These are phyloP conservation scores for Penicillium waksmanii DNA, from an alignment of 495 filamentous ascomycete genomes.

Conservation along the genomic window DNA sequence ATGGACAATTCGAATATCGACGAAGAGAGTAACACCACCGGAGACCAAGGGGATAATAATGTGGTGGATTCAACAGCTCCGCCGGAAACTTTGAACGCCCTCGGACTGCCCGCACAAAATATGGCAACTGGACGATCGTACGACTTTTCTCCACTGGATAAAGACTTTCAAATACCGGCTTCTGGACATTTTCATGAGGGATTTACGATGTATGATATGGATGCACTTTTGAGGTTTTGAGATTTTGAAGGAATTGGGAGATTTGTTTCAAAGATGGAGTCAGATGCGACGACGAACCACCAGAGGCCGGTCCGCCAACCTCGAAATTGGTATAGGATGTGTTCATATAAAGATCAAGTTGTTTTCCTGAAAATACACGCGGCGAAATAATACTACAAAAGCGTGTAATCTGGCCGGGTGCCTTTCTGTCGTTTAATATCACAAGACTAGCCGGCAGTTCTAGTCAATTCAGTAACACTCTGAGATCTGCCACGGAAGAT, in stretches of 20 bases:
- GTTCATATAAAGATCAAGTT: no score
- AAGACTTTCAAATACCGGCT: background rate
- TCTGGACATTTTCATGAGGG: background rate
- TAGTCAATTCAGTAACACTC: no score
- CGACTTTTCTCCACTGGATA: background rate
- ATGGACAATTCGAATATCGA: background rate
- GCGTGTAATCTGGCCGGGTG: no score
- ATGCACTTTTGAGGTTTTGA: slow-evolving; percentile 19
- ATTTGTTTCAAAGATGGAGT: background rate
- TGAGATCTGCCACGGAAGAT: no score
- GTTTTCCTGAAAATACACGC: no score
- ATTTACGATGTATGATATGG: slow-evolving; percentile 16
- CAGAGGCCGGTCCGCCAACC: no score
- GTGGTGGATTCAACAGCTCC: background rate
- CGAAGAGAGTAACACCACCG: no score
- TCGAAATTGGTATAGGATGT: no score
- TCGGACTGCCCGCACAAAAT: background rate
- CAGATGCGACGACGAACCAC: background rate
- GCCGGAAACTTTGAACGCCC: background rate
- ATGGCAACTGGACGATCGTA: no score
- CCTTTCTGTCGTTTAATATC: no score
- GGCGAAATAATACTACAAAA: no score
- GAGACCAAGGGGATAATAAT: background rate
- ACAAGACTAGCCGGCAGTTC: no score
- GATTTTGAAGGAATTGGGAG: slow-evolving; percentile 9